These are phyloP conservation scores for Thielaviopsis punctulata DNA, from an alignment of 2,329 filamentous ascomycete genomes.

Conservation along the genomic window DNA sequence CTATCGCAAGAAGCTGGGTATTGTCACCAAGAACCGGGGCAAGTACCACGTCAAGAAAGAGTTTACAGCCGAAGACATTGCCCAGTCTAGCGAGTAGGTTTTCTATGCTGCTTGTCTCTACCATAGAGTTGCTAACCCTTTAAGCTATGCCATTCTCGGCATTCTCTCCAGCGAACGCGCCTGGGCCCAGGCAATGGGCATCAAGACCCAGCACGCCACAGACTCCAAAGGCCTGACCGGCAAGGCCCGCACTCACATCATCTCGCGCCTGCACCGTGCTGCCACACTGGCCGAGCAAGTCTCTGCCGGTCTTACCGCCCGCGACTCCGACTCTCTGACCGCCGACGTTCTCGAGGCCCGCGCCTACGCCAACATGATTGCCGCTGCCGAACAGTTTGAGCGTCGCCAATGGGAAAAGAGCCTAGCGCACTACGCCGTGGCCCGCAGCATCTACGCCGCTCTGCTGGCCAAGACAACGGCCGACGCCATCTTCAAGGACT, in stretches of 20 bases:
- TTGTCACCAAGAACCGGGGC: conserved; percentile 67
- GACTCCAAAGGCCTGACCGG: conserved; percentile 67
- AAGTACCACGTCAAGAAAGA: conserved; percentile 61
- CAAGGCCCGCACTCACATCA: conserved; percentile 69
- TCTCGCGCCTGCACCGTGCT: conserved; percentile 73
- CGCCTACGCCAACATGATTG: conserved; percentile 64
- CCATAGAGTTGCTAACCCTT: conserved; percentile 5
- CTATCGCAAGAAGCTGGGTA: conserved; percentile 67
- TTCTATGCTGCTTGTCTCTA: neutral
- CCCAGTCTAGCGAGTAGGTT: conserved; percentile 55
- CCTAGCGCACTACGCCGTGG: conserved; percentile 55
- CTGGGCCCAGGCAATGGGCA: conserved; percentile 90
- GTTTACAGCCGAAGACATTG: conserved; percentile 60
- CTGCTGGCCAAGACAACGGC: conserved; percentile 45
- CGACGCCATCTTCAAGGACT: conserved; percentile 69
- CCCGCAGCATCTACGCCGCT: conserved; percentile 68
- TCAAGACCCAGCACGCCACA: conserved; percentile 67
- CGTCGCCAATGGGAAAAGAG: conserved; percentile 73
- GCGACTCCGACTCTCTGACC: conserved; percentile 39
- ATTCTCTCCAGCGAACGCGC: conserved; percentile 77
- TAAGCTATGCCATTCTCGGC: conserved; percentile 59
- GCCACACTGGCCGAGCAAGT: conserved; percentile 51
- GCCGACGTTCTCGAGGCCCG: conserved; percentile 68
- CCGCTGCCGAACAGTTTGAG: conserved; percentile 67
- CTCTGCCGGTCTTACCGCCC: conserved; percentile 46